Base-by-base conservation (phyloP, 2,329 filamentous ascomycete species). In the Xylaria sp. region DNA sequence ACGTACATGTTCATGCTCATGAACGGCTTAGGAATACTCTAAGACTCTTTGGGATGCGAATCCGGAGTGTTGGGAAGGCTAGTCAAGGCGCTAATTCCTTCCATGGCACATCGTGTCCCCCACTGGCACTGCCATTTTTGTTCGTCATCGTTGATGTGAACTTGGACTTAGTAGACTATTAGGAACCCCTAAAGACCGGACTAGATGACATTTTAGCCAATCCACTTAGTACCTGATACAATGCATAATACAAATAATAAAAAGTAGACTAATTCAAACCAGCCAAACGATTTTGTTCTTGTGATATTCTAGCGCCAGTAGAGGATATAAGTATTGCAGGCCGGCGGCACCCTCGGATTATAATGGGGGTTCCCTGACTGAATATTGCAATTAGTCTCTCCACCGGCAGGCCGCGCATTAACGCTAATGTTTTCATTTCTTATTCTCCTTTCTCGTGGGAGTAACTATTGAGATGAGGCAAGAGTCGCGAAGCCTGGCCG, bases 51-150 rank as follows among this genome's bases (percentile, higher is more conserved):
- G 16, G 61, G 65, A 44, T 21, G 50, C 9, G 29, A 57, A 68
- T 35, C 65, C 65, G 55, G 61, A 64, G 47, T 51, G 50, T 48
- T 65, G 65, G 65, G 65, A 68, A 32, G 25, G 48, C 60, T 60
- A 64, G 65, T n/a, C n/a, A 2, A 23, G 47, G 21, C 66, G 50
- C 50, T 13, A 40, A 35, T 47, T 47, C 18, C 37, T 51, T 18
- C 51, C 42, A 21, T 47, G 27, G 40, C 37, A 40, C 8, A 29
- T 60, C 16, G 27, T 40, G 32, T 51, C 32, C 10, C 27, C 25
- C 25, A 32, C 25, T 35, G 18, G n/a, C 16, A 21, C 29, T 54
- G 3, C 18, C 32, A 35, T 35, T 5, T n/a, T 18, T 18, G 27
- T 54, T 54, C 16, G 51, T 35, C 23, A 50, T 50, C 48, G n/a